Percentiles rank a stretch among this genome's conserved stretches.
phyloP scores from a whole-genome alignment of 768 basidiomycete genomes.

The Xanthoconium purpureum region DNA sequence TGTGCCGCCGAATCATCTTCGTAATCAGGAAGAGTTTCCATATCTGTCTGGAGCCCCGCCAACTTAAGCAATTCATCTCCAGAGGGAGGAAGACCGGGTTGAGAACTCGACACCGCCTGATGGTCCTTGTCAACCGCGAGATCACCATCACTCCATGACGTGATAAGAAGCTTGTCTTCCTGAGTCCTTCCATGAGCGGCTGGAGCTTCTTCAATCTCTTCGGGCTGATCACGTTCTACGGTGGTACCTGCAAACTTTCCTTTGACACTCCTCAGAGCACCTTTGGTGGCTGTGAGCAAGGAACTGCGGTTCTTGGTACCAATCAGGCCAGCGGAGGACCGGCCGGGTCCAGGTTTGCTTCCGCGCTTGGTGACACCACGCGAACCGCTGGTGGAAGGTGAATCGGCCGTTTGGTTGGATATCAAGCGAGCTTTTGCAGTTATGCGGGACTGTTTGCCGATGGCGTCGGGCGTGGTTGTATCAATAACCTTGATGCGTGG shows the following conservation, averaged over 20 bases:
- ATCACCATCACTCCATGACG: conserved; percentile 23
- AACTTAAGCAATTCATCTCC: conserved; percentile 46
- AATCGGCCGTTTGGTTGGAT: conserved; percentile 13
- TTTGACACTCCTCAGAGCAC: conserved; percentile 48
- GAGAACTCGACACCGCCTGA: conserved; percentile 2
- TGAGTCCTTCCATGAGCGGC: background rate
- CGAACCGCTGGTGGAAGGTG: conserved; percentile 10
- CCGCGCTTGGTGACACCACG: conserved; percentile 11
- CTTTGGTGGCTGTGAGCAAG: conserved; percentile 52
- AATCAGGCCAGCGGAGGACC: conserved; percentile 44
- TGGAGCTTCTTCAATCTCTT: conserved; percentile 19
- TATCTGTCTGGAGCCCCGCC: conserved; percentile 45
- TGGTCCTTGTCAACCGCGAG: conserved; percentile 4
- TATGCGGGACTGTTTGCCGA: conserved; percentile 39
- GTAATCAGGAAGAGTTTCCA: conserved; percentile 51
- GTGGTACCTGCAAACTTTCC: conserved; percentile 35
- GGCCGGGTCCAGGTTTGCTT: conserved; percentile 48
- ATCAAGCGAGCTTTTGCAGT: conserved; percentile 48
- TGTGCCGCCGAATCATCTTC: conserved; percentile 42
- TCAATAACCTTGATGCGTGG: conserved; percentile 55
- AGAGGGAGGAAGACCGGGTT: conserved; percentile 30
- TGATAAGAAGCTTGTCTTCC: conserved; percentile 6
- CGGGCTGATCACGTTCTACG: conserved; percentile 15
- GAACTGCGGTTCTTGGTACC: conserved; percentile 44
- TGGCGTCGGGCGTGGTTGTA: conserved; percentile 22